These are phyloP conservation scores for Hyaloperonospora arabidopsidis DNA, from an alignment of 352 stramenopile genomes.

Conservation along the genomic window DNA sequence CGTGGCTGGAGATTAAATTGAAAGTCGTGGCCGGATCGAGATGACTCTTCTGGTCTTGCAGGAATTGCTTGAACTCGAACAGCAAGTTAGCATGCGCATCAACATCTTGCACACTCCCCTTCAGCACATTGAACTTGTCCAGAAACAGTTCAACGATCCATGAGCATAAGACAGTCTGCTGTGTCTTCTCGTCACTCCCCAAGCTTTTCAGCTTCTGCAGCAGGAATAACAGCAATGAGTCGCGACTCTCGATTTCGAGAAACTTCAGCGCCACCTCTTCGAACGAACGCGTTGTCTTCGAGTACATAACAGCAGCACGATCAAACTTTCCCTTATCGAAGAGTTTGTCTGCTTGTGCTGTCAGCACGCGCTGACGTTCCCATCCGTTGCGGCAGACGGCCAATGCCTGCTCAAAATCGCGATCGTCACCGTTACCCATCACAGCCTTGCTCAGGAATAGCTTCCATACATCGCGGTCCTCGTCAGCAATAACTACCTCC, in stretches of 20 bases:
- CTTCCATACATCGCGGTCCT: constrained; percentile 90
- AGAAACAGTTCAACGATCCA: constrained; percentile 92
- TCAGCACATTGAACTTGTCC: constrained; percentile 86
- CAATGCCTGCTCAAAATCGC: constrained; percentile 86
- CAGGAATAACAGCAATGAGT: constrained; percentile 86
- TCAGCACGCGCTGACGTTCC: constrained; percentile 82
- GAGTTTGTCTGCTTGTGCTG: constrained; percentile 85
- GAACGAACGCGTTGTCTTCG: constrained; percentile 84
- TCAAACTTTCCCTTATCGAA: constrained; percentile 84
- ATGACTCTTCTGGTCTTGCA: constrained; percentile 83
- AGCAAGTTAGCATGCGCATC: constrained; percentile 79
- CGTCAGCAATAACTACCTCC: constrained; percentile 69
- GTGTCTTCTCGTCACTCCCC: constrained; percentile 80
- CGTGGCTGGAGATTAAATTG: constrained; percentile 87
- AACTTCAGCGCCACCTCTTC: constrained; percentile 90
- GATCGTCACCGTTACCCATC: constrained; percentile 50
- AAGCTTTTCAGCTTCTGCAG: constrained; percentile 84
- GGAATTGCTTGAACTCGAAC: constrained; percentile 89
- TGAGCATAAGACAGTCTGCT: constrained; percentile 88
- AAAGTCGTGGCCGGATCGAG: constrained; percentile 88
- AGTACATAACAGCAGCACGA: constrained; percentile 83
- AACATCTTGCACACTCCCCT: constrained; percentile 75
- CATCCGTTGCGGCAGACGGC: constrained; percentile 72
- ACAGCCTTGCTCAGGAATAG: constrained; percentile 87
- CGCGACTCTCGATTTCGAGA: constrained; percentile 74